phyloP scores from a whole-genome alignment of 1,284 basidiomycete species.

The Tilletia indica region DNA sequence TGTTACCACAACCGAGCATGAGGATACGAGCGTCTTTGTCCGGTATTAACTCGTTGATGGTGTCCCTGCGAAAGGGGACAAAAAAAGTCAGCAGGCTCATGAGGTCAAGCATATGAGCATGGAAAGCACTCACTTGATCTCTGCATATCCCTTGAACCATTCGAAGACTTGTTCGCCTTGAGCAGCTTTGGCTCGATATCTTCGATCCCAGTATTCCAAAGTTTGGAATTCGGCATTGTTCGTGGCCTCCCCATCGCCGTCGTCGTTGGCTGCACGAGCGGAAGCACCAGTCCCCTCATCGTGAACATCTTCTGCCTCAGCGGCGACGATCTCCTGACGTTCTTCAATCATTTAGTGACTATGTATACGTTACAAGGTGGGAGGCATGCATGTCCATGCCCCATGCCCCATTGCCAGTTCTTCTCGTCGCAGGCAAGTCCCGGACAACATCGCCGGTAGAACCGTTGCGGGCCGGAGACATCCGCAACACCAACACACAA shows the following conservation, averaged over 20 bases:
- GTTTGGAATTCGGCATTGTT: conserved; percentile 17
- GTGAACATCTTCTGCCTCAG: background rate
- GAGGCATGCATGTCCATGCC: too few species aligned
- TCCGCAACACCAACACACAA: background rate
- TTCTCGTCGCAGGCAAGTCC: too few species aligned
- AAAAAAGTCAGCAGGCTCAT: too few species aligned
- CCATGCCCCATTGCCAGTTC: too few species aligned
- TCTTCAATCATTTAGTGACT: too few species aligned
- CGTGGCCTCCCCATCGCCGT: conserved; percentile 9
- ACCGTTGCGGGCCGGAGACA: too few species aligned
- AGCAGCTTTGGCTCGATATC: conserved; percentile 10
- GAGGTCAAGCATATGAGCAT: too few species aligned
- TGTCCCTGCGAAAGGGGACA: conserved; percentile 18
- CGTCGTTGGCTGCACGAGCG: background rate
- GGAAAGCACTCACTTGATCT: conserved; percentile 10
- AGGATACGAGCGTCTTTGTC: conserved; percentile 35
- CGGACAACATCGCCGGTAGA: too few species aligned
- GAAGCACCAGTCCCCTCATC: background rate
- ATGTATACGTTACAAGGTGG: too few species aligned
- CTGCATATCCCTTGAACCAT: conserved; percentile 11
- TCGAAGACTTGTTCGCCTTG: conserved; percentile 13
- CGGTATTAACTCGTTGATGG: conserved; percentile 41
- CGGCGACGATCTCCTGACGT: too few species aligned
- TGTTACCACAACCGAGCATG: conserved; percentile 53
- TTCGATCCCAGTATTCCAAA: conserved; percentile 11